Percentiles rank a stretch among this genome's conserved stretches.
phyloP scores from a whole-genome alignment of 106 monocot species.

The Posidonia australis region DNA sequence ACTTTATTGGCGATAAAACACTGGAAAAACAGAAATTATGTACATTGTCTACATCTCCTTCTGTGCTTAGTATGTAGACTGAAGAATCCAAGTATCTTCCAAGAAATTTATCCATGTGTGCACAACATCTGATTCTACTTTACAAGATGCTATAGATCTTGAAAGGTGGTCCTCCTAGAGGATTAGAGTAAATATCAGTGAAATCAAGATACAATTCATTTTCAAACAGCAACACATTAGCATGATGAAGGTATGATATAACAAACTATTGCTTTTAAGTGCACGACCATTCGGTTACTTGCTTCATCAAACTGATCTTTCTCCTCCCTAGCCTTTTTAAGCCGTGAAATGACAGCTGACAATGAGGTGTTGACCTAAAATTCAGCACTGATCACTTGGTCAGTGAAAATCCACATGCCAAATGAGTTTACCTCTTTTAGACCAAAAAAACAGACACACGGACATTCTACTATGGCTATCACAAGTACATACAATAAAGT shows the following conservation, averaged over 20 bases:
- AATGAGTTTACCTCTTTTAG: not conserved
- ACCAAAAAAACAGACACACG: not conserved
- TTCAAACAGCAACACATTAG: too few relatives aligned
- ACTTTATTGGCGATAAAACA: not conserved
- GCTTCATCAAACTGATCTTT: slow-evolving; percentile 88
- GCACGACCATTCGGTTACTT: slow-evolving; percentile 64
- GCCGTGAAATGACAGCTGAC: slow-evolving; percentile 36
- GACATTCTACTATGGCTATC: not conserved
- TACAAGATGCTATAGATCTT: slow-evolving; percentile 71
- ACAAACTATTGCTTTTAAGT: slow-evolving; percentile 68
- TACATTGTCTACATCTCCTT: slow-evolving; percentile 75
- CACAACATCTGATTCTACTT: slow-evolving; percentile 76
- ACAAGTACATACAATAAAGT: not conserved
- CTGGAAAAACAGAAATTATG: slow-evolving; percentile 6
- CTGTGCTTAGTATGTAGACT: slow-evolving; percentile 42
- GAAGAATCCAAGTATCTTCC: slow-evolving; percentile 88
- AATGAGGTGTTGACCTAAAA: slow-evolving; percentile 73
- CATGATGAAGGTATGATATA: not conserved
- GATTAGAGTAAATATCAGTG: not conserved
- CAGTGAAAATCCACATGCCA: not conserved
- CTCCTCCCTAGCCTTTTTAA: slow-evolving; percentile 87
- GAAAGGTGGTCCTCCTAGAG: slow-evolving; percentile 79
- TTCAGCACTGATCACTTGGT: too few relatives aligned
- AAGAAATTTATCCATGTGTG: slow-evolving; percentile 87
- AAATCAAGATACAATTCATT: not conserved